Evolutionary conservation across 83 land plant species (phyloP).

Genomic region (Thuja plicata): DNA sequence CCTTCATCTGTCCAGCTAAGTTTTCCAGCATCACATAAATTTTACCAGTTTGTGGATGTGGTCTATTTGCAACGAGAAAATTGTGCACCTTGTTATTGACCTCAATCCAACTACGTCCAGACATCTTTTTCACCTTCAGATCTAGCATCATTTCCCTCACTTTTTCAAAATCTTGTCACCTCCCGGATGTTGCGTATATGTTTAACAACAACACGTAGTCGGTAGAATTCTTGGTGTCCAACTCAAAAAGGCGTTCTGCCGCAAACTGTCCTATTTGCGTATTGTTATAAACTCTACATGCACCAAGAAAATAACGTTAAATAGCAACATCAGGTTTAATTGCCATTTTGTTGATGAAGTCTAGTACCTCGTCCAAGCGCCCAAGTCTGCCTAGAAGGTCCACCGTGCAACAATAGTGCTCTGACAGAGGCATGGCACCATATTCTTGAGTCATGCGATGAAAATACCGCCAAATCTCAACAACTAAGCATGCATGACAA

Average conservation of each 20-base stretch:
- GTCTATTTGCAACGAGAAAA: constrained; percentile 29
- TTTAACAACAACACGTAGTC: constrained; percentile 35
- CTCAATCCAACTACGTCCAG: constrained; percentile 54
- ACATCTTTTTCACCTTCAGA: constrained; percentile 30
- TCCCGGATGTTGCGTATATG: constrained; percentile 33
- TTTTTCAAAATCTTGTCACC: constrained; percentile 28
- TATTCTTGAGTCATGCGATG: constrained; percentile 25
- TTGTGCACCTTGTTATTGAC: constrained; percentile 19
- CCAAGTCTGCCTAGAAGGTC: constrained; percentile 54
- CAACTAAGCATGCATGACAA: constrained; percentile 29
- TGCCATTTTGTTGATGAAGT: constrained; percentile 37
- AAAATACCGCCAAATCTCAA: constrained; percentile 30
- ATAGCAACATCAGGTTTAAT: constrained; percentile 33
- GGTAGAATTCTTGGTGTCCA: constrained; percentile 26
- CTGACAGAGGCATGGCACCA: constrained; percentile 21
- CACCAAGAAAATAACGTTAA: constrained; percentile 38
- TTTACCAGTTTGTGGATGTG: constrained; percentile 19
- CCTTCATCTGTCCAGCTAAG: constrained; percentile 6
- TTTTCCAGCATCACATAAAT: constrained; percentile 32
- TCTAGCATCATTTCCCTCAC: constrained; percentile 24
- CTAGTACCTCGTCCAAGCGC: constrained; percentile 28
- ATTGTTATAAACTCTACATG: constrained; percentile 44
- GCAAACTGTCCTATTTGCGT: constrained; percentile 38
- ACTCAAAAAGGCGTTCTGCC: constrained; percentile 28
- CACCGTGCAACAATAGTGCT: constrained; percentile 45